phyloP scores from a whole-genome alignment of 2,329 filamentous ascomycete species.

The Aureobasidium sp. region DNA sequence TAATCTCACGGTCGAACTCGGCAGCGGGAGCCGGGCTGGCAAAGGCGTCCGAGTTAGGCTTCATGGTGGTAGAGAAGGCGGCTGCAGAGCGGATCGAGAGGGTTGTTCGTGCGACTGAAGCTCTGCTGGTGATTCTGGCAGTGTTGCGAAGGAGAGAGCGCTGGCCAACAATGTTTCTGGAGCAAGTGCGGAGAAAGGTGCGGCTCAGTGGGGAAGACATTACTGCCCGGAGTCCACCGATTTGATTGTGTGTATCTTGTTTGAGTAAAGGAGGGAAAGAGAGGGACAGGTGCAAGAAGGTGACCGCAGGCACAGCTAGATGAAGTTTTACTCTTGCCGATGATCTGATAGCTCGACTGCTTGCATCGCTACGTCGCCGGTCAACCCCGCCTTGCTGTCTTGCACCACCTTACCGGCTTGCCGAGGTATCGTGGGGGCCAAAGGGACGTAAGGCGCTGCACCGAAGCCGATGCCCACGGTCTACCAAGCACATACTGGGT shows the following conservation, averaged over 20 bases:
- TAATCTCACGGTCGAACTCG: constrained; percentile 81
- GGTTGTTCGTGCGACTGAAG: constrained; percentile 1
- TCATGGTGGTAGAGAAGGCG: constrained; percentile 29
- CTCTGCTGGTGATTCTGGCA: constrained; percentile 19
- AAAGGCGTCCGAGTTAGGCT: constrained; percentile 25
- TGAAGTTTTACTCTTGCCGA: neutral
- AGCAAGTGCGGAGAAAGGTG: constrained; percentile 26
- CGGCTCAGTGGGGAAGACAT: constrained; percentile 35
- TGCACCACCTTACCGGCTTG: neutral
- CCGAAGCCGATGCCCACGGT: neutral
- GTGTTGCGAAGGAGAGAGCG: constrained; percentile 26
- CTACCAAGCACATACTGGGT: neutral
- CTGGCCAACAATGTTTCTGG: constrained; percentile 25
- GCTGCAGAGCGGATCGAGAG: constrained; percentile 20
- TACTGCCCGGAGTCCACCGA: neutral
- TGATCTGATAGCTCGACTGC: constrained; percentile 6
- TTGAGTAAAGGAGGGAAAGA: neutral
- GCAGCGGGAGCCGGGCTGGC: constrained; percentile 24
- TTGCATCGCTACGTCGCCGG: neutral
- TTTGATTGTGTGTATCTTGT: neutral
- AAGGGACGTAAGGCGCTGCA: neutral
- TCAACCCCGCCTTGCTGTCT: constrained; percentile 4
- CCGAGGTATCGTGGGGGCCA: constrained; percentile 4
- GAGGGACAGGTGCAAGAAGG: neutral
- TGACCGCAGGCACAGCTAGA: neutral